Percentiles rank a stretch among this genome's conserved stretches.
phyloP scores from a whole-genome alignment of 73 alveolate genomes.

The Paramecium sexaurelia region DNA sequence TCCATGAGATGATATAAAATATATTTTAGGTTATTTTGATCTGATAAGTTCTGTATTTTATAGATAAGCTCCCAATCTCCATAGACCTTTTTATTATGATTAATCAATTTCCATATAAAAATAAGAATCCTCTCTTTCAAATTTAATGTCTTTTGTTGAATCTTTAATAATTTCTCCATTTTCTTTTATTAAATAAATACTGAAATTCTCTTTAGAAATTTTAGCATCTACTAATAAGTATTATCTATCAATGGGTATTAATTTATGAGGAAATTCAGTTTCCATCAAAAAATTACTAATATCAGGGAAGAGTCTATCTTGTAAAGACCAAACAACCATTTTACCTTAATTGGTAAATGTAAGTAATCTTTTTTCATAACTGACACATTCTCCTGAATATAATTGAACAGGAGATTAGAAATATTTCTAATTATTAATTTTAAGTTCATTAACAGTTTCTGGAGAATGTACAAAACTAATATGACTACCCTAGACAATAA shows the following conservation, averaged over 20 bases:
- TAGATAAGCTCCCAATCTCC: constrained; percentile 47
- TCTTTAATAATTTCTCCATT: constrained; percentile 9
- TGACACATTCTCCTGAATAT: constrained; percentile 26
- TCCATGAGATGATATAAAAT: neutral
- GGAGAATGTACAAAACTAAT: neutral
- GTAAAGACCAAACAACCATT: constrained; percentile 22
- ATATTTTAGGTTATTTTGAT: constrained; percentile 2
- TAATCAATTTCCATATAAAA: constrained; percentile 24
- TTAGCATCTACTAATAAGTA: neutral
- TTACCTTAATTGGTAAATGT: neutral
- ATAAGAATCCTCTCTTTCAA: neutral
- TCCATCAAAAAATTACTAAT: neutral
- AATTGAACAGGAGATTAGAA: constrained; percentile 16
- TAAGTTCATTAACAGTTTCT: constrained; percentile 17
- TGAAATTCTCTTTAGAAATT: neutral
- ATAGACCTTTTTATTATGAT: neutral
- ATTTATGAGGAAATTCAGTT: neutral
- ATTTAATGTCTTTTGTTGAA: neutral
- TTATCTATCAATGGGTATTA: neutral
- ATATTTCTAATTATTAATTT: neutral
- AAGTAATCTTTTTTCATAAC: constrained; percentile 38
- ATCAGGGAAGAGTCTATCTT: neutral
- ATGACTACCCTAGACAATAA: neutral
- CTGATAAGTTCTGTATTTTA: constrained; percentile 7
- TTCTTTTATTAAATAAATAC: neutral